Evolutionary conservation across 257 asterid genomes (phyloP), one percentile per base, ranked within the genome.

Genomic region (Solanum bulbocastanum): DNA sequence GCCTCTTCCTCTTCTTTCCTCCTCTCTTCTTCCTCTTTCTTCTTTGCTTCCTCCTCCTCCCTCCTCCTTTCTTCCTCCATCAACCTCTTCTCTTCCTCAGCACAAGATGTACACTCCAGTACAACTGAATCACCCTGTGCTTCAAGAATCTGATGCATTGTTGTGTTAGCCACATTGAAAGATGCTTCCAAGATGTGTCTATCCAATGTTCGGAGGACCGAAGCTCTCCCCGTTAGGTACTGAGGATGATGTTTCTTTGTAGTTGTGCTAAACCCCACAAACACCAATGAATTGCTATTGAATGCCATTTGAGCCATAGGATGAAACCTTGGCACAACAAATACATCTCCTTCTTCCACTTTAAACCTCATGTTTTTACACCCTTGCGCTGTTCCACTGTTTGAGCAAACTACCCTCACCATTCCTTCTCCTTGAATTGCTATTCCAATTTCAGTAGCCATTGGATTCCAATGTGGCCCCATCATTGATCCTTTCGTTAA

Each of bases 401-500:
- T 76, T 0, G 98, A 74, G 76, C 98, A 94, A 65, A 92, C 96
- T 40, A 94, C 93, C 23, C 91, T 91, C 22, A 95, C 87, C 93
- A 95, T 94, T 30, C 99, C 99, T 42, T 84, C 90, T 35, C 98
- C 99, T 81, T 91, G 91, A 58, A 94, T 39, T 6, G 91, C 94
- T 9, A 94, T 85, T 6, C 93, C 94, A 68, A 96, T 89, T 76
- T 95, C 99, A 35, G 93, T 81, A 22, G 98, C 98, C 86, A n/a
- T 85, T 0, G 98, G 98, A 88, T 96, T 95, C 99, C 98, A 96
- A 15, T 94, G 99, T 3, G 99, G 99, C 49, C 98, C 98, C 99
- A 95, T 94, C 98, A 95, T 96, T 49, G 98, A 94, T 73, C 98
- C 99, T 96, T 69, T 40, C 30, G 98, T 95, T 87, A 97, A 91